Percentiles rank a stretch among this genome's conserved stretches.
Conservation (phyloP, 2,329 filamentous ascomycete genomes). For the Leptographium wingfieldii region DNA sequence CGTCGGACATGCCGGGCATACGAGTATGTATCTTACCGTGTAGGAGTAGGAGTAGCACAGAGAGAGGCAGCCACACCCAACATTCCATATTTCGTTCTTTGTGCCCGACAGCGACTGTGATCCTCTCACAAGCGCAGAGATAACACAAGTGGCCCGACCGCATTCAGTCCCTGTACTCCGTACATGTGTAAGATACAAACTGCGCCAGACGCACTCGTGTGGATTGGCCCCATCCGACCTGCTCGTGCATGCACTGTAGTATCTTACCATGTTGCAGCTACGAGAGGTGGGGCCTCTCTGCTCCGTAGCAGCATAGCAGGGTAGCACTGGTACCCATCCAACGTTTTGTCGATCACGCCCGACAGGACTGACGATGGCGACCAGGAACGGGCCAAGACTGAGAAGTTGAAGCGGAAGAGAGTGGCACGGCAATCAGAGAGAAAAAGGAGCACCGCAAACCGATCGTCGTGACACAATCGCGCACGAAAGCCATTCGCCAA, state of each 20-base stretch:
- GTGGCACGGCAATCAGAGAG: neutral
- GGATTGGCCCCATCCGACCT: neutral
- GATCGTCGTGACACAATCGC: neutral
- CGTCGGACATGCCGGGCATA: too few relatives aligned
- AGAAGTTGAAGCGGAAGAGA: neutral
- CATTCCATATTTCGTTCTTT: neutral
- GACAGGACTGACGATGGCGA: neutral
- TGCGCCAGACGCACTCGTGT: neutral
- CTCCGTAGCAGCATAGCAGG: neutral
- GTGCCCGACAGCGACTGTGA: neutral
- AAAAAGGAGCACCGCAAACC: neutral
- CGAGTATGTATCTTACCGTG: too few relatives aligned
- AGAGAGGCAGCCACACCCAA: neutral
- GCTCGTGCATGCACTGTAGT: too few relatives aligned
- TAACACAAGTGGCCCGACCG: neutral
- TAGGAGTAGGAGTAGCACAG: neutral
- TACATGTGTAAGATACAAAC: neutral
- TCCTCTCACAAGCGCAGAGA: neutral
- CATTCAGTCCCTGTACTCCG: neutral
- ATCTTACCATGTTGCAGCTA: neutral
- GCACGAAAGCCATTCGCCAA: constrained; percentile 6
- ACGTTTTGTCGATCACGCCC: neutral
- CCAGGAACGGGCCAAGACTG: too few relatives aligned
- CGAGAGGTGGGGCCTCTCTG: neutral
- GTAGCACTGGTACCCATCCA: neutral